Evolutionary conservation across 2,329 filamentous ascomycete genomes (phyloP).

Genomic region (Leptographium procerum): DNA sequence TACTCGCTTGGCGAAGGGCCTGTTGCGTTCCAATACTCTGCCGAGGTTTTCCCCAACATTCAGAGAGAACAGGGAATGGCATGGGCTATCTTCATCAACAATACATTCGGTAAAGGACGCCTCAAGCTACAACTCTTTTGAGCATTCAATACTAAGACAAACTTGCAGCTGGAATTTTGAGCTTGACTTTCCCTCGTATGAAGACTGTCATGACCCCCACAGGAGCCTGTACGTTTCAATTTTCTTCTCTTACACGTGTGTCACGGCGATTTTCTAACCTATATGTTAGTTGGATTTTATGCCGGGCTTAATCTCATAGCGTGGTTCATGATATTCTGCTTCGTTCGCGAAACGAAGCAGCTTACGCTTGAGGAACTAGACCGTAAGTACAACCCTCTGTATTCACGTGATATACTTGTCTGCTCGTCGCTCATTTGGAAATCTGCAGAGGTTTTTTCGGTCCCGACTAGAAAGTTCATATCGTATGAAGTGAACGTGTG

Average conservation of each 20-base stretch:
- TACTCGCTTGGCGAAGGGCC: conserved; percentile 42
- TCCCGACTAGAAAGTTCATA: conserved; percentile 46
- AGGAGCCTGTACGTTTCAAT: conserved; percentile 25
- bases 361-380: conserved; percentile 48
- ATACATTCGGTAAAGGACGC: conserved; percentile 1
- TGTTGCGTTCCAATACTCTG: conserved; percentile 58
- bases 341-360: conserved; percentile 49
- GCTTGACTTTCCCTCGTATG: conserved; percentile 53
- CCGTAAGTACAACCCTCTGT: conserved; percentile 42
- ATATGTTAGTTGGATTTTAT: conserved; percentile 33
- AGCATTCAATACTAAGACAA: conserved; percentile 21
- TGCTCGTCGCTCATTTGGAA: conserved; percentile 17
- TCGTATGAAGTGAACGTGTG: conserved; percentile 44
- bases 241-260: not conserved
- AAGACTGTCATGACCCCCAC: conserved; percentile 22
- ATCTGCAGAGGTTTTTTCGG: conserved; percentile 47
- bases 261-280: not conserved
- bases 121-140: conserved; percentile 5
- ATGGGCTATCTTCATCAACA: conserved; percentile 6
- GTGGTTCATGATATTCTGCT: conserved; percentile 46
- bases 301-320: conserved; percentile 44
- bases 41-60: conserved; percentile 59
- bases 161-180: conserved; percentile 47
- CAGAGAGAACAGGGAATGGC: conserved; percentile 59
- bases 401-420: conserved; percentile 28